phyloP scores from a whole-genome alignment of 2,329 filamentous ascomycete species.

The Bipolaris bicolor region DNA sequence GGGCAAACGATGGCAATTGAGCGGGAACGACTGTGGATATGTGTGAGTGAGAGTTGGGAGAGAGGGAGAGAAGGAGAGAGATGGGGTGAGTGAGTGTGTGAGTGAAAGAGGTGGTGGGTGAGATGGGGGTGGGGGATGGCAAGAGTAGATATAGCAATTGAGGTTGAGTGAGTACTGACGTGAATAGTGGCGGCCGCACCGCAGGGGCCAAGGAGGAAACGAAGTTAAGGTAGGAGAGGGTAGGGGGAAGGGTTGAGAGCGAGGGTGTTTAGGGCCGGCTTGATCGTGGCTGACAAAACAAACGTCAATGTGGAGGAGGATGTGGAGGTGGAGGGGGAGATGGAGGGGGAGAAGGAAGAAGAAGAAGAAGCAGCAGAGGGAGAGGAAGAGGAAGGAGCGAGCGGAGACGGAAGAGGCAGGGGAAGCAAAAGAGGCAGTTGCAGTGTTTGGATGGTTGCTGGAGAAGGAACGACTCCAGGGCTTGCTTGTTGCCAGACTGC shows the following conservation, averaged over 20 bases:
- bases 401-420: neutral
- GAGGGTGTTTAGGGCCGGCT: slow-evolving; percentile 32
- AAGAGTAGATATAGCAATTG: slow-evolving; percentile 34
- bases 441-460: slow-evolving; percentile 17
- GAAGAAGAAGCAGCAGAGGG: too few species aligned
- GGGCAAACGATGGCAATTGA: neutral
- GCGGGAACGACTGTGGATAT: slow-evolving; percentile 26
- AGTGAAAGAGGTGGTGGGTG: slow-evolving; percentile 2
- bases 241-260: slow-evolving; percentile 35
- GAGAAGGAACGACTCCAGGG: slow-evolving; percentile 23
- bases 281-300: slow-evolving; percentile 48
- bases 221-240: neutral
- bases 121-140: slow-evolving; percentile 13
- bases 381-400: neutral
- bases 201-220: slow-evolving; percentile 23
- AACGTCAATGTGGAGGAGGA: slow-evolving; percentile 32
- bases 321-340: neutral
- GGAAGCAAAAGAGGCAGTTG: slow-evolving; percentile 14
- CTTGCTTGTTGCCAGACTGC: slow-evolving; percentile 31
- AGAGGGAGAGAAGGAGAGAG: too few species aligned
- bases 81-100: slow-evolving; percentile 13
- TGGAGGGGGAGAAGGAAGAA: neutral
- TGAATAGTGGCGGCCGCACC: slow-evolving; percentile 24
- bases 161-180: slow-evolving; percentile 29
- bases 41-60: slow-evolving; percentile 22